Evolutionary conservation across 2,329 filamentous ascomycete genomes (phyloP).

Genomic region (Paraconiothyrium brasiliense): DNA sequence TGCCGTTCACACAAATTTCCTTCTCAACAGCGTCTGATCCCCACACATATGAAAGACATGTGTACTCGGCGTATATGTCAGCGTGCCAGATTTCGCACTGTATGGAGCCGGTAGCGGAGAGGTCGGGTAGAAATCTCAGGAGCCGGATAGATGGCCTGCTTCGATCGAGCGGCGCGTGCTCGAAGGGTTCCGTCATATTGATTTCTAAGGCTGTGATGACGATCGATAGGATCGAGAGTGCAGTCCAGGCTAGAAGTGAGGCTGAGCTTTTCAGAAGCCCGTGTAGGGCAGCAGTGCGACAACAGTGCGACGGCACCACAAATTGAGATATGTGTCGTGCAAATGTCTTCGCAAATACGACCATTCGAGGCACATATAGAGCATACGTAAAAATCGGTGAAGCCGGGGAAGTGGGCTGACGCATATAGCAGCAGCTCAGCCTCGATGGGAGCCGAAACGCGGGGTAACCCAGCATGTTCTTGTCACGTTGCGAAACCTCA

Average conservation of each 20-base stretch:
- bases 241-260: background rate
- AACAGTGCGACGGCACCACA: background rate
- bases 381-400: background rate
- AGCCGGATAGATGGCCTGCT: slow-evolving; percentile 6
- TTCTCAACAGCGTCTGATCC: background rate
- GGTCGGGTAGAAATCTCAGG: background rate
- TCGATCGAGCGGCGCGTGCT: background rate
- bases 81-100: slow-evolving; percentile 15
- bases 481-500: too few relatives aligned
- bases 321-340: background rate
- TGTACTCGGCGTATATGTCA: slow-evolving; percentile 6
- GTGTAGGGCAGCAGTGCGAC: background rate
- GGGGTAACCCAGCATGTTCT: background rate
- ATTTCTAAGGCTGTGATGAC: background rate
- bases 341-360: background rate
- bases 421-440: background rate
- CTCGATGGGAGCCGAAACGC: background rate
- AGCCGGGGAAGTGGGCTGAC: background rate
- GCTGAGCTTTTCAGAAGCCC: background rate
- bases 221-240: background rate
- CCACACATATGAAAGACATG: slow-evolving; percentile 24
- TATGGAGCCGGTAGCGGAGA: slow-evolving; percentile 3
- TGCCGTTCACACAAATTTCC: slow-evolving; percentile 4
- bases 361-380: background rate
- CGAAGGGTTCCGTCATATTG: background rate